Evolutionary conservation across 2,329 filamentous ascomycete genomes (phyloP), one percentile per base, ranked within the genome.

Genomic region (Colletotrichum eleusines): DNA sequence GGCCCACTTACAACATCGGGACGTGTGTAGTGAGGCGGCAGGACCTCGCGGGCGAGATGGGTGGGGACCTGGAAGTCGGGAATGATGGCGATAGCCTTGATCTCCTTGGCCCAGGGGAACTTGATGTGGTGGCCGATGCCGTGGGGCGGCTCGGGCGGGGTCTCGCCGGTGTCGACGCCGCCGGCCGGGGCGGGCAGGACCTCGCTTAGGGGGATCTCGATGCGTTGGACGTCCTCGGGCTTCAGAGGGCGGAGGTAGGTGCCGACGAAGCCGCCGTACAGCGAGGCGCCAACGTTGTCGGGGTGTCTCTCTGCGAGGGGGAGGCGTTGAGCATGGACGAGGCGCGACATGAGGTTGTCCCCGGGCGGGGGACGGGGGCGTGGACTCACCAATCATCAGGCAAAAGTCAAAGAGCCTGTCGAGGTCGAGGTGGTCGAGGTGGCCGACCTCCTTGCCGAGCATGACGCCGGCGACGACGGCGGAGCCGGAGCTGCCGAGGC

Each of bases 101-200:
- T 97, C 81, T 97, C 94, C 74, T 91, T 90, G 69, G 94, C 92
- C 95, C 95, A 98, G 51, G 90, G 90, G 81, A 98, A 98, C 81
- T 95, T 95, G 83, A 97, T 95, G 84, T 97, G 97, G 81, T 98
- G 95, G 59, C 95, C 96, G 76, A 99, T 98, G 77, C 94, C 93
- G 75, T 91, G 80, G 2, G 96, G 96, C n/a, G 96, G 96, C 78
- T 94, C 89, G 6, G 96, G 95, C 26, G 96, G 96, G 75, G 86
- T 90, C 76, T 92, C 87, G 50, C 96, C 95, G 0, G 95, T 98
- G 80, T 98, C 95, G 59, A 95, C 86, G 63, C 96, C 96, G 73
- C 96, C 96, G 11, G 95, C 94, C 0, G 95, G 95, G 57, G 93
- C 89, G 1, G 95, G 95, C 20, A 98, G 87, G 44, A 98, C 96